Percentiles rank a stretch among this genome's conserved stretches.
phyloP scores from a whole-genome alignment of 805 yeast genomes.

The Barnettozyma siamensis region DNA sequence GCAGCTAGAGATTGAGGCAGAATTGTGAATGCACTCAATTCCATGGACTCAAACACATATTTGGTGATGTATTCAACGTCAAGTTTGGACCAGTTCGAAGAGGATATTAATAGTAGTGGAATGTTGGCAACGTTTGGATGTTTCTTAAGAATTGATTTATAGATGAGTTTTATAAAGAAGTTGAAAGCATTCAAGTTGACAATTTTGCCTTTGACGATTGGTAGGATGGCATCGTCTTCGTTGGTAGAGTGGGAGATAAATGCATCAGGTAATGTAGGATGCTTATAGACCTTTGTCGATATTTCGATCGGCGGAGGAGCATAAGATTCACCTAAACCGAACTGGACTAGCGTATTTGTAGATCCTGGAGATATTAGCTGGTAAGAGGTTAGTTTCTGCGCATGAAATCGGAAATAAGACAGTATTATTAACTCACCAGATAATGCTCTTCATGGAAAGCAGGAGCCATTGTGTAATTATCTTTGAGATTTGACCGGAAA shows the following conservation, averaged over 20 bases:
- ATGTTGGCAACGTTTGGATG: conserved; percentile 38
- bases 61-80: conserved; percentile 67
- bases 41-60: conserved; percentile 67
- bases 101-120: conserved; percentile 64
- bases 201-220: conserved; percentile 61
- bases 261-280: conserved; percentile 30
- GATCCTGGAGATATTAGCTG: conserved; percentile 77
- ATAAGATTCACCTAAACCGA: conserved; percentile 70
- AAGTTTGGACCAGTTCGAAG: conserved; percentile 62
- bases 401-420: too few species aligned
- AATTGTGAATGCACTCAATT: conserved; percentile 66
- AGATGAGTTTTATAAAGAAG: conserved; percentile 44
- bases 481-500: too few species aligned
- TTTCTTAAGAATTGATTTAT: conserved; percentile 37
- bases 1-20: conserved; percentile 65
- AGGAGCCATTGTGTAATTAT: conserved; percentile 21
- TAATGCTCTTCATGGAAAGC: conserved; percentile 23
- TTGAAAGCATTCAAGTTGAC: conserved; percentile 65
- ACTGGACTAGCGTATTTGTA: conserved; percentile 62
- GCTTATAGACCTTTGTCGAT: conserved; percentile 70
- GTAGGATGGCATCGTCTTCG: conserved; percentile 44
- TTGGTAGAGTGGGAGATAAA: conserved; percentile 27
- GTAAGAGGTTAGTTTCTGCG: conserved; percentile 9
- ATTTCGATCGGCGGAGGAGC: conserved; percentile 70
- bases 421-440: conserved; percentile 23